phyloP scores from a whole-genome alignment of 306 rosid species.

The Crotalaria pallida region DNA sequence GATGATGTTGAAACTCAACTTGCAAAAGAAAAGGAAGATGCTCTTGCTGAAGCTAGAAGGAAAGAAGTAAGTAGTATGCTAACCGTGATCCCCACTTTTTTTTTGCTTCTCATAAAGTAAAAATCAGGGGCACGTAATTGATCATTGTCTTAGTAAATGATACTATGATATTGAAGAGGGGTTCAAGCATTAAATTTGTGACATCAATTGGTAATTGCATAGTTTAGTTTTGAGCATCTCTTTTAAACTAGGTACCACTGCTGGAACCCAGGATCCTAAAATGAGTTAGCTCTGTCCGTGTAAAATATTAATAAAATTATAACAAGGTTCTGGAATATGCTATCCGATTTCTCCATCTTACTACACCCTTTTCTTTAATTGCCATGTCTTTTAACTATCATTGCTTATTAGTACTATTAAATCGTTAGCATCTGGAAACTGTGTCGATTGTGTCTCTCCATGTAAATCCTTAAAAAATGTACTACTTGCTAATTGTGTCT shows the following conservation, averaged over 20 bases:
- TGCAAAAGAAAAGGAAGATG: conserved; percentile 83
- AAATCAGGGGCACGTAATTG: neutral
- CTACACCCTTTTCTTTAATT: neutral
- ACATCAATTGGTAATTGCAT: neutral
- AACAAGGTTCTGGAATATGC: neutral
- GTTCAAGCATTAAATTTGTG: neutral
- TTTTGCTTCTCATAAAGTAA: neutral
- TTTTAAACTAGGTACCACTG: neutral
- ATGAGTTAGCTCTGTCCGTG: neutral
- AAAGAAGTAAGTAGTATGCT: conserved; percentile 66
- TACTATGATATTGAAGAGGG: neutral
- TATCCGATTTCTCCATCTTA: neutral
- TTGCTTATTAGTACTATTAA: neutral
- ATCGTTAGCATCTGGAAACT: neutral
- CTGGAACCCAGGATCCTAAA: neutral
- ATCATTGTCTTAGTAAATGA: neutral
- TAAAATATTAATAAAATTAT: neutral
- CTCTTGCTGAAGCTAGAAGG: conserved; percentile 71
- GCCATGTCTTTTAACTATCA: neutral
- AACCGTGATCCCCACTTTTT: neutral
- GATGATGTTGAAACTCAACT: conserved; percentile 78
- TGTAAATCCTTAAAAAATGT: neutral
- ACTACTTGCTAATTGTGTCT: neutral
- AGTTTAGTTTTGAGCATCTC: conserved; percentile 14
- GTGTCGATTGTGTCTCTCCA: conserved; percentile 1